These are phyloP conservation scores for Puccinia hordei DNA, from an alignment of 1,284 basidiomycete species.

Conservation along the genomic window DNA sequence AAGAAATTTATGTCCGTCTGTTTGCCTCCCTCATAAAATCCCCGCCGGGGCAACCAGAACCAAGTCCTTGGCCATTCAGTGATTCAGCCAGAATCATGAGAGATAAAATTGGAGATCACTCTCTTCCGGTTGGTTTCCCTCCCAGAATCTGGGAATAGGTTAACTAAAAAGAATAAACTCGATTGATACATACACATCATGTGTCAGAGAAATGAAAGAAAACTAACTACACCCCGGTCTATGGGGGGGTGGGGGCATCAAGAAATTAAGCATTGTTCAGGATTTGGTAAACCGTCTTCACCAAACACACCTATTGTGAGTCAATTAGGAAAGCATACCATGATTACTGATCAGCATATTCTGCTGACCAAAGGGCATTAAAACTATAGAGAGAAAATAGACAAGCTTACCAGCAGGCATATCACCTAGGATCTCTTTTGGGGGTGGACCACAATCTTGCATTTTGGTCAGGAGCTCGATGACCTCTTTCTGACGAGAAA, in stretches of 20 bases:
- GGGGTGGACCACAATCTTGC: slow-evolving; percentile 83
- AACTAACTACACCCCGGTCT: background rate
- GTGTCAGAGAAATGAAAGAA: background rate
- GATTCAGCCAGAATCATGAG: too few relatives aligned
- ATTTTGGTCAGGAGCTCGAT: slow-evolving; percentile 68
- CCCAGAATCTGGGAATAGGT: background rate
- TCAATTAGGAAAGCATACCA: background rate
- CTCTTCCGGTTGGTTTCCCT: too few relatives aligned
- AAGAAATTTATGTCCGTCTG: too few relatives aligned
- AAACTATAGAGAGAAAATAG: background rate
- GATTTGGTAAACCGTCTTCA: slow-evolving; percentile 43
- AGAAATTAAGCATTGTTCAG: slow-evolving; percentile 42
- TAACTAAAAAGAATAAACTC: background rate
- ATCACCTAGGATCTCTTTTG: slow-evolving; percentile 85
- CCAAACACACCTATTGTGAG: slow-evolving; percentile 35
- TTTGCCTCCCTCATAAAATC: background rate
- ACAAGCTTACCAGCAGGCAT: slow-evolving; percentile 69
- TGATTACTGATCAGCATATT: too few relatives aligned
- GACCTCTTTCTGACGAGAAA: slow-evolving; percentile 66
- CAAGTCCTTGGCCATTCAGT: too few relatives aligned
- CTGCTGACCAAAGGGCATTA: too few relatives aligned
- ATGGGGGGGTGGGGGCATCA: background rate
- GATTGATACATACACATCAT: background rate
- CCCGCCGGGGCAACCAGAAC: too few relatives aligned
- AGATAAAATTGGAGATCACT: too few relatives aligned